Evolutionary conservation across 768 basidiomycete genomes (phyloP), one percentile per base, ranked within the genome.

Genomic region (Termitomyces heimii): DNA sequence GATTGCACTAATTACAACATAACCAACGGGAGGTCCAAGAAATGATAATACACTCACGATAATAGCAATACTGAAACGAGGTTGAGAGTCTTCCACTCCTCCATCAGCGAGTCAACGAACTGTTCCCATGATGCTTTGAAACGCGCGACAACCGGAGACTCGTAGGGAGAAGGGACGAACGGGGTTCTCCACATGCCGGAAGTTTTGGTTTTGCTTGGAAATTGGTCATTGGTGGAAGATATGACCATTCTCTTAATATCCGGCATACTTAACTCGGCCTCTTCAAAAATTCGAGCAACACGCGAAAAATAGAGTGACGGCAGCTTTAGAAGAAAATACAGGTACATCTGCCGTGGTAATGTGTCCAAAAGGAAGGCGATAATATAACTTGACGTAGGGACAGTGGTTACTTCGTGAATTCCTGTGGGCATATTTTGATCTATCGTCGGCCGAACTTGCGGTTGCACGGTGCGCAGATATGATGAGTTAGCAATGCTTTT

Each of bases 291-390:
- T 28, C 80, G 75, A 3, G 81, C 77, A 10, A 88, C 86, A 1
- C 87, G 77, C 4, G 82, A 79, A 66, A 86, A 86, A 65, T 89
- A 89, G 18, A 88, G 65, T 6, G 80, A 75, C 0, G 86, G 86
- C 8, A 87, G 72, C 14, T 80, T 76, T 12, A 88, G 71, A 1
- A 88, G 75, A 16, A 71, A n/a, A 51, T 68, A 62, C 5, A 73
- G 63, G 59, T 73, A 74, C 3, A 71, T 31, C 47, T 71, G 61
- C 3, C 67, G 60, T 0, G 68, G 63, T 43, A 73, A 49, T 6
- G 63, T 65, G 53, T 58, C 53, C n/a, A 65, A 39, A 20, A 68
- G 29, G 37, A 69, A 68, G 8, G 51, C 50, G 16, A 63, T 26
- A 8, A 55, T 42, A 18, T 14, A 49, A 10, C 13, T 35, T 24